Percentiles rank a stretch among this genome's conserved stretches.
phyloP scores from a whole-genome alignment of 2,329 filamentous ascomycete genomes.

The Penicillium sp. region DNA sequence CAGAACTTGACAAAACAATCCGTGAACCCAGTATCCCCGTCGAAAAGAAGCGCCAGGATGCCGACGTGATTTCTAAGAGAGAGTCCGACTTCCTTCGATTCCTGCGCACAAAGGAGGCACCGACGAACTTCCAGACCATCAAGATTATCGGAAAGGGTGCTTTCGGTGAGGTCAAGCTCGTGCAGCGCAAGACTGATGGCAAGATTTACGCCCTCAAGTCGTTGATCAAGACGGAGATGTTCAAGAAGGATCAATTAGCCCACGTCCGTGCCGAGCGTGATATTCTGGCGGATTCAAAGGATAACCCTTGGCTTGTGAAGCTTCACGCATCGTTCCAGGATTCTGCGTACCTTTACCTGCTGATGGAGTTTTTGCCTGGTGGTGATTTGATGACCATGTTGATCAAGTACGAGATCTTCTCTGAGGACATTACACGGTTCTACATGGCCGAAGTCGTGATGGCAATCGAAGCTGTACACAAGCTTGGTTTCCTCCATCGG shows the following conservation, averaged over 20 bases:
- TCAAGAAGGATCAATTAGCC: conserved; percentile 96
- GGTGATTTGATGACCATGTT: conserved; percentile 99
- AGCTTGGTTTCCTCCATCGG: conserved; percentile 97
- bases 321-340: conserved; percentile 98
- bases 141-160: conserved; percentile 99
- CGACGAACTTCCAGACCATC: conserved; percentile 90
- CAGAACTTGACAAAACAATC: conserved; percentile 84
- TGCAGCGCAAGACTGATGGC: conserved; percentile 92
- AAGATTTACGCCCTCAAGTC: conserved; percentile 99
- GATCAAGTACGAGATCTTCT: conserved; percentile 99
- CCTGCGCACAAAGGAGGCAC: conserved; percentile 86
- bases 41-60: conserved; percentile 77
- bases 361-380: conserved; percentile 98
- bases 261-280: conserved; percentile 97
- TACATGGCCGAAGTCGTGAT: conserved; percentile 98
- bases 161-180: conserved; percentile 96
- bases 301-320: conserved; percentile 99
- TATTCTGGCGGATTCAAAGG: conserved; percentile 90
- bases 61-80: conserved; percentile 78
- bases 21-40: conserved; percentile 72
- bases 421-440: conserved; percentile 96
- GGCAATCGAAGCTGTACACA: conserved; percentile 98
- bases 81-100: conserved; percentile 93
- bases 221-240: conserved; percentile 98
- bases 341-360: conserved; percentile 91